phyloP scores from a whole-genome alignment of 2,329 filamentous ascomycete genomes.

The Trichothecium sympodiale region DNA sequence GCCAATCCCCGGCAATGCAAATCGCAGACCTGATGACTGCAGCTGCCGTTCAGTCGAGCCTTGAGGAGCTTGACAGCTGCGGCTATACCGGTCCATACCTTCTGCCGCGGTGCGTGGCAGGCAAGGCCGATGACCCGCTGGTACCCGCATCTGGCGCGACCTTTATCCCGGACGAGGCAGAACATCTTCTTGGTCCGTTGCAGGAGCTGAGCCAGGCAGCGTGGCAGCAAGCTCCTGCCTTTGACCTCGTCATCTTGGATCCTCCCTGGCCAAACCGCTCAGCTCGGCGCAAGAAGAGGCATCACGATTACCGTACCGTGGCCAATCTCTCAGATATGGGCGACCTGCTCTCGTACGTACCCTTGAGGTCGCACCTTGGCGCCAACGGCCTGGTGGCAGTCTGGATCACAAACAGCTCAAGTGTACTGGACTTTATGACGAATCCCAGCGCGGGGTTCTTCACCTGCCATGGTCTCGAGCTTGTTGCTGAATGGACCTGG shows the following conservation, averaged over 20 bases:
- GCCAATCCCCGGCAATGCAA: constrained; percentile 30
- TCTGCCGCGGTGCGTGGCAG: constrained; percentile 23
- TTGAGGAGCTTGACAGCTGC: constrained; percentile 21
- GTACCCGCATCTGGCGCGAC: constrained; percentile 1
- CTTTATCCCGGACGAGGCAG: constrained; percentile 29
- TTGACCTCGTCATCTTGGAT: constrained; percentile 61
- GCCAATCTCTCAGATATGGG: constrained; percentile 33
- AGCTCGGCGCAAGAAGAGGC: constrained; percentile 42
- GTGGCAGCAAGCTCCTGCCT: constrained; percentile 33
- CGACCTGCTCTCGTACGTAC: constrained; percentile 39
- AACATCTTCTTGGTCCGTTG: constrained; percentile 38
- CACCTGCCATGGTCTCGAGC: constrained; percentile 52
- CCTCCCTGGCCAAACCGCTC: constrained; percentile 78
- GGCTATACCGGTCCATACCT: constrained; percentile 32
- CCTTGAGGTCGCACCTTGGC: constrained; percentile 43
- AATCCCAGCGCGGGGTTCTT: constrained; percentile 43
- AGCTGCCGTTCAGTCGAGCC: constrained; percentile 32
- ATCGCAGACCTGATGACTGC: constrained; percentile 43
- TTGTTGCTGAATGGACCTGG: constrained; percentile 67
- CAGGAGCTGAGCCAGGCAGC: constrained; percentile 28
- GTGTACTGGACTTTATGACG: constrained; percentile 43
- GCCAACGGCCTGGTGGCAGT: constrained; percentile 51
- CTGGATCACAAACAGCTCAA: constrained; percentile 67
- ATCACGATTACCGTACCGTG: constrained; percentile 35
- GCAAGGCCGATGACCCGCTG: background rate